Evolutionary conservation across 495 filamentous ascomycete species (phyloP).

Genomic region (Aspergillus cavernicola): DNA sequence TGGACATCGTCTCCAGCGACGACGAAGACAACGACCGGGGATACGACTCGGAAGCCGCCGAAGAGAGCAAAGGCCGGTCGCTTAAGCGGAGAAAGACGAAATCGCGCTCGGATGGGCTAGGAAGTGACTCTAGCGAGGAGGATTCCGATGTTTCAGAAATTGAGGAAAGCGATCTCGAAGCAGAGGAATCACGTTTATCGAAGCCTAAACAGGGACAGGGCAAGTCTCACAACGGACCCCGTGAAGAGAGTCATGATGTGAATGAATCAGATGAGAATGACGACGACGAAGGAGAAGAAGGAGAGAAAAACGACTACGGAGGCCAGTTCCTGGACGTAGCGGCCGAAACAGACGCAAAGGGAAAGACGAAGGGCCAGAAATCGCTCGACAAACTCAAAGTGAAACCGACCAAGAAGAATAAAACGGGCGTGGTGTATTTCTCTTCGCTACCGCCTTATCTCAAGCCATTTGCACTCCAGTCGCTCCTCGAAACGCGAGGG

Average conservation of each 20-base stretch:
- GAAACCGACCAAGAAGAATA: constrained; percentile 32
- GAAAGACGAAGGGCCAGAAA: constrained; percentile 13
- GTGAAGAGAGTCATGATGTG: neutral
- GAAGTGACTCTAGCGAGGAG: constrained; percentile 11
- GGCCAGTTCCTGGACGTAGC: constrained; percentile 21
- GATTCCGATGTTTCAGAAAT: constrained; percentile 15
- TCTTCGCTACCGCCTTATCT: constrained; percentile 93
- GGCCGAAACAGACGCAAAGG: constrained; percentile 14
- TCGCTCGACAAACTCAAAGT: constrained; percentile 12
- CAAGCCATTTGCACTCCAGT: constrained; percentile 77
- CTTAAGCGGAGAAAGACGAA: constrained; percentile 59
- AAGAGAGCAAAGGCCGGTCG: constrained; percentile 58
- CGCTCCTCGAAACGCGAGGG: constrained; percentile 72
- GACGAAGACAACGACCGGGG: constrained; percentile 55
- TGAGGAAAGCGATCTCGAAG: constrained; percentile 23
- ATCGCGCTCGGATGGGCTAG: constrained; percentile 26
- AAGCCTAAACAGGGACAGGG: neutral
- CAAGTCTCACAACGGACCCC: neutral
- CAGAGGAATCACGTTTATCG: constrained; percentile 13
- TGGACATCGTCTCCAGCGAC: constrained; percentile 66
- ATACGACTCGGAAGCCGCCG: constrained; percentile 66
- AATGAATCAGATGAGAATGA: constrained; percentile 14
- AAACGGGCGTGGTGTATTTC: constrained; percentile 80
- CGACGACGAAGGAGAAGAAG: constrained; percentile 8
- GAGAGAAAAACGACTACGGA: constrained; percentile 15